A percentile compares a stretch with the other conserved stretches of the same genome.
These are phyloP conservation scores for Neopestalotiopsis sp. DNA, from an alignment of 2,329 filamentous ascomycete genomes.

Conservation along the genomic window DNA sequence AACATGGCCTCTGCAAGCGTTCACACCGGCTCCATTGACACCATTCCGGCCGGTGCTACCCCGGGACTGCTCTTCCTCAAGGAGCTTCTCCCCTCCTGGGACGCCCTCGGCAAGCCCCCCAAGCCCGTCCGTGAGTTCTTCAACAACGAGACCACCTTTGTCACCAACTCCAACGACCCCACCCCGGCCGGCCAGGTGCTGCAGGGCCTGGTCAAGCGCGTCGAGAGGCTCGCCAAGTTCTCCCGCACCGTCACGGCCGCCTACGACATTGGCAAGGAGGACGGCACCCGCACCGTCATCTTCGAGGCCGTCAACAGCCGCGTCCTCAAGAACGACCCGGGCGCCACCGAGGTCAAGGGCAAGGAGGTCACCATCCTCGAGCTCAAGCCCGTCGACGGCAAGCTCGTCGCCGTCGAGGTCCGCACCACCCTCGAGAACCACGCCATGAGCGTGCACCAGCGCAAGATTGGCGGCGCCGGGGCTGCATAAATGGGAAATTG, in stretches of 20 bases:
- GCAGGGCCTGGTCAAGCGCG: constrained; percentile 17
- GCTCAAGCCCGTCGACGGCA: constrained; percentile 17
- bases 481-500: not conserved
- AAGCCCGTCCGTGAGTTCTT: constrained; percentile 15
- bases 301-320: constrained; percentile 15
- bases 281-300: constrained; percentile 16
- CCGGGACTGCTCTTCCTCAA: constrained; percentile 17
- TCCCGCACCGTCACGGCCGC: constrained; percentile 5
- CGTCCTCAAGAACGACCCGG: constrained; percentile 15
- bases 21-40: constrained; percentile 7
- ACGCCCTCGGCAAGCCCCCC: constrained; percentile 15
- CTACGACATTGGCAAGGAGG: constrained; percentile 14
- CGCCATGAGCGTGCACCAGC: constrained; percentile 6
- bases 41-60: constrained; percentile 9
- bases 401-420: constrained; percentile 12
- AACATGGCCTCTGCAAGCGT: constrained; percentile 14
- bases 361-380: constrained; percentile 17
- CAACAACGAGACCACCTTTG: constrained; percentile 12
- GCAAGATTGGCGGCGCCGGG: not conserved
- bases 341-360: constrained; percentile 3
- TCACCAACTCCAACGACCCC: constrained; percentile 18
- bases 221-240: constrained; percentile 15
- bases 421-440: constrained; percentile 17
- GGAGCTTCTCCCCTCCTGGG: constrained; percentile 13
- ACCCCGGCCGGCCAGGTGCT: constrained; percentile 14